Percentiles rank a stretch among this genome's conserved stretches.
Conservation (phyloP, 2,329 filamentous ascomycete genomes). For the Fusarium solani-melongenae region DNA sequence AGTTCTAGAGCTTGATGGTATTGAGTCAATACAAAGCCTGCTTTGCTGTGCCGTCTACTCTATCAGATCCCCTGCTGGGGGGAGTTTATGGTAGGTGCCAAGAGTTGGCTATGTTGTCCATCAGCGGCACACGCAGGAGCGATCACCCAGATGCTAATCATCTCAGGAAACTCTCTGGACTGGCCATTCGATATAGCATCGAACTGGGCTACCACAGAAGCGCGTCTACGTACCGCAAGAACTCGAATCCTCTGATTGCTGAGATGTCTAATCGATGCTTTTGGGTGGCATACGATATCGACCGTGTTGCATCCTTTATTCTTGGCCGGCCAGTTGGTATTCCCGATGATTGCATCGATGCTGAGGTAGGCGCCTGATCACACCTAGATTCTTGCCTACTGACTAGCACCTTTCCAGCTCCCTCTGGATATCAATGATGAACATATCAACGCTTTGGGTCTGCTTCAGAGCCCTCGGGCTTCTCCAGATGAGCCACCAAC, state of each 20-base stretch:
- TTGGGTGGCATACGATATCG: slow-evolving; percentile 32
- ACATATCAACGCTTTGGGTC: slow-evolving; percentile 21
- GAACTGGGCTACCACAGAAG: slow-evolving; percentile 29
- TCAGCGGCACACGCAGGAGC: not conserved
- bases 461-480: slow-evolving; percentile 12
- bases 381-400: not conserved
- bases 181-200: slow-evolving; percentile 27
- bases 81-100: slow-evolving; percentile 26
- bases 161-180: slow-evolving; percentile 23
- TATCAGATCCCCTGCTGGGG: slow-evolving; percentile 25
- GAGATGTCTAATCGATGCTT: slow-evolving; percentile 34
- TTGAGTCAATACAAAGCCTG: slow-evolving; percentile 29
- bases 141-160: not conserved
- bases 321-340: slow-evolving; percentile 29
- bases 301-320: slow-evolving; percentile 27
- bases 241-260: slow-evolving; percentile 27
- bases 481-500: slow-evolving; percentile 35
- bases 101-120: not conserved
- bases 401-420: not conserved
- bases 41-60: slow-evolving; percentile 26
- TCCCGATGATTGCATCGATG: slow-evolving; percentile 28
- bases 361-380: slow-evolving; percentile 5
- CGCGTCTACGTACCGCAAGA: slow-evolving; percentile 25
- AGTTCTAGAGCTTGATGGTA: slow-evolving; percentile 22
- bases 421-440: slow-evolving; percentile 31